Conservation (phyloP, 345 rosid species). For the Psidium guajava region DNA sequence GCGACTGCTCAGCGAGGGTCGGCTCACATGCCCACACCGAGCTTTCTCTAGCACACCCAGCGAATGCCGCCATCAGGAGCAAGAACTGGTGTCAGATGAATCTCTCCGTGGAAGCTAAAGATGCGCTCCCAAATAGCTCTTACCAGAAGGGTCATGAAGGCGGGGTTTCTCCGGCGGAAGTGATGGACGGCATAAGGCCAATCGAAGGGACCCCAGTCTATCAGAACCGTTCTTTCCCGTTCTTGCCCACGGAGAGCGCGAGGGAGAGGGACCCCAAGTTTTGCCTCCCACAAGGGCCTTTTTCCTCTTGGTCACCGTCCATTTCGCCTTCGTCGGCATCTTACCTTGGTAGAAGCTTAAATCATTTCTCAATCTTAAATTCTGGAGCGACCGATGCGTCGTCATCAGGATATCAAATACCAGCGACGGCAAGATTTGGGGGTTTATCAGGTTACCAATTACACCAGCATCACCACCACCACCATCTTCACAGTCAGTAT, state of each 20-base stretch:
- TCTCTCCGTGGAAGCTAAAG: background rate
- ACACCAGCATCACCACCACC: constrained; percentile 1
- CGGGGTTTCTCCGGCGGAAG: constrained; percentile 4
- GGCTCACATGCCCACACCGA: constrained; percentile 18
- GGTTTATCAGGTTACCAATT: background rate
- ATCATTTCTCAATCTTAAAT: constrained; percentile 40
- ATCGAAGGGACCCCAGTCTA: constrained; percentile 78
- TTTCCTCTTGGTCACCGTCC: constrained; percentile 23
- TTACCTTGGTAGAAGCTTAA: constrained; percentile 29
- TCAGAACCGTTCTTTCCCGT: constrained; percentile 62
- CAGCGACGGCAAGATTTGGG: background rate
- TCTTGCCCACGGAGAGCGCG: constrained; percentile 10
- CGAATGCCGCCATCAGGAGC: background rate
- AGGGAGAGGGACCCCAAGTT: constrained; percentile 30
- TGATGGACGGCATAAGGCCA: constrained; percentile 38
- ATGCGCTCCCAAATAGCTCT: background rate
- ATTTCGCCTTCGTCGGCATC: constrained; percentile 2
- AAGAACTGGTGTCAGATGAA: background rate
- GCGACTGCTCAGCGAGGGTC: background rate
- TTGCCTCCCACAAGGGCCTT: constrained; percentile 28
- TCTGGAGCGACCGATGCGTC: background rate
- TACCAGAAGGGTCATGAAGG: background rate
- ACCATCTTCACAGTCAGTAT: constrained; percentile 20
- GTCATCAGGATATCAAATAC: background rate
- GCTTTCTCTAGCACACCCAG: constrained; percentile 33